Conservation (phyloP, 2,329 filamentous ascomycete species). For the Sclerotinia nivalis region DNA sequence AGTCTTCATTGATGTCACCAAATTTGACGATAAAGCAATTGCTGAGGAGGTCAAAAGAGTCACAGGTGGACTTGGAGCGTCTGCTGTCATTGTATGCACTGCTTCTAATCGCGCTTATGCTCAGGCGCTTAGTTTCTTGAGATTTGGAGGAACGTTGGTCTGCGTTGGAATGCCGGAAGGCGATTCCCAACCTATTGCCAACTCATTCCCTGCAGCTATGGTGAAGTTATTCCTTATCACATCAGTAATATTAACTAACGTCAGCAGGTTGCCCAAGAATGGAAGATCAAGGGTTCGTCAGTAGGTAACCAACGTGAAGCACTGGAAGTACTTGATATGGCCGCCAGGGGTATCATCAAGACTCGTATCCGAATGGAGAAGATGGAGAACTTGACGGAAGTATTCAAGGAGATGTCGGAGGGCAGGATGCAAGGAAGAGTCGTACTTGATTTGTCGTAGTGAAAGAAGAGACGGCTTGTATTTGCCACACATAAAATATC, state of each 20-base stretch:
- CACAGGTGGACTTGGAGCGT: constrained; percentile 59
- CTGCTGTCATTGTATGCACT: constrained; percentile 58
- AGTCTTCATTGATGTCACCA: constrained; percentile 63
- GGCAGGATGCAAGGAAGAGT: constrained; percentile 49
- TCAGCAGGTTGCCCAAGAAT: constrained; percentile 43
- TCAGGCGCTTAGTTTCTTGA: constrained; percentile 50
- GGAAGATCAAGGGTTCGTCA: constrained; percentile 51
- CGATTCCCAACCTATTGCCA: constrained; percentile 47
- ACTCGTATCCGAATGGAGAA: constrained; percentile 48
- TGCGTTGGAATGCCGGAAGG: constrained; percentile 55
- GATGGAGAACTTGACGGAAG: constrained; percentile 49
- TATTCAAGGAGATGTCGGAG: constrained; percentile 49
- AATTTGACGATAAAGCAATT: constrained; percentile 51
- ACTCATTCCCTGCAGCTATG: constrained; percentile 46
- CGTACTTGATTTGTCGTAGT: constrained; percentile 47
- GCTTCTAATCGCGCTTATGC: constrained; percentile 52
- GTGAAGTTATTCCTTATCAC: constrained; percentile 1
- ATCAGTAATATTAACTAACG: constrained; percentile 16
- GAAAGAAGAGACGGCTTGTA: background rate
- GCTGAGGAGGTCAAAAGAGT: constrained; percentile 56
- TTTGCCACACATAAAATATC: constrained; percentile 19
- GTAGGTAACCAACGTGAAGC: constrained; percentile 54
- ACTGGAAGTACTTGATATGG: constrained; percentile 51
- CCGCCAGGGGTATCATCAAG: constrained; percentile 50
- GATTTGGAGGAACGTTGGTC: constrained; percentile 52